phyloP scores from a whole-genome alignment of 73 alveolate genomes.

The Tetrahymena elliotti region DNA sequence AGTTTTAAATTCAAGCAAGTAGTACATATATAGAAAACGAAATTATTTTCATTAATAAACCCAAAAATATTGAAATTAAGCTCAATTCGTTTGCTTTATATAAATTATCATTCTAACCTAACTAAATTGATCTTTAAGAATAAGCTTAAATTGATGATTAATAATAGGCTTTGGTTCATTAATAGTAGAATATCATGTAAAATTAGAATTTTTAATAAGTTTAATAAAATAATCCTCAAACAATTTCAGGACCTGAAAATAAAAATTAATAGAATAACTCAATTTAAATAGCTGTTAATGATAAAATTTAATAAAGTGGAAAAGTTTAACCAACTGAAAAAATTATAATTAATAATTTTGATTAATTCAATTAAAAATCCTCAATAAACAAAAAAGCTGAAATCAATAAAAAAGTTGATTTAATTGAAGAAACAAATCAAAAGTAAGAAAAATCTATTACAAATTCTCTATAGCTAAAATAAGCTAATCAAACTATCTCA shows the following conservation, averaged over 20 bases:
- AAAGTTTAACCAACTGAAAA: no score
- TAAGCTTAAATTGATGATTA: background rate
- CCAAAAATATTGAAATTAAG: background rate
- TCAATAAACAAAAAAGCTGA: background rate
- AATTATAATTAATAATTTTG: background rate
- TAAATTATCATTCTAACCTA: background rate
- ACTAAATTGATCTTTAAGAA: background rate
- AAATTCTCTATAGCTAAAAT: no score
- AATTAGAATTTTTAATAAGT: no score
- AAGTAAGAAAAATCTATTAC: background rate
- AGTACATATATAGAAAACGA: background rate
- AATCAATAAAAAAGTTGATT: no score
- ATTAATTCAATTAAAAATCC: background rate
- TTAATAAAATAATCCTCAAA: background rate
- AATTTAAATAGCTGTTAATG: background rate
- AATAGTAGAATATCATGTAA: background rate
- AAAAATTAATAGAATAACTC: no score
- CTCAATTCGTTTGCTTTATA: background rate
- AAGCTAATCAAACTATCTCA: no score
- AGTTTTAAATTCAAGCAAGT: background rate
- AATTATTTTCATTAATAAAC: background rate
- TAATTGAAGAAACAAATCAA: background rate
- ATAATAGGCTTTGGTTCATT: background rate
- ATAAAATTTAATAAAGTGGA: background rate
- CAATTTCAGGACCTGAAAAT: background rate